Base-by-base conservation (phyloP, 805 yeast species). In the Ogataea pignaliae region DNA sequence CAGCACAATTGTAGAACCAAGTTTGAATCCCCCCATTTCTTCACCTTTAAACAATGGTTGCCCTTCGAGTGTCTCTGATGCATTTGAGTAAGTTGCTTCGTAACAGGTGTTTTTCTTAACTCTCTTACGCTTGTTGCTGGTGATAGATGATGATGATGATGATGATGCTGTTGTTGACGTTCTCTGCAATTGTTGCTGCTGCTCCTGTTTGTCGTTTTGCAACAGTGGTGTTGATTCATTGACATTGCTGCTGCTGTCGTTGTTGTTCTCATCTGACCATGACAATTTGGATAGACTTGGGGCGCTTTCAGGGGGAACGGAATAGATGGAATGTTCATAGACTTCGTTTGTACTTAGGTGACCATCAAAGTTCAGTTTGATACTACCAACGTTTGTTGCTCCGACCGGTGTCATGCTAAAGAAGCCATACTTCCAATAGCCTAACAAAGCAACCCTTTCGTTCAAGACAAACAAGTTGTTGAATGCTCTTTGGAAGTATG, bases 361-460 rank as follows among this genome's bases (percentile, higher is more conserved):
- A 66, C 84, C 83, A 66, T 93, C 99, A 58, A 93, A 93, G 60
- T 90, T 88, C 52, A 93, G 75, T 46, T 85, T 82, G 52, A 93
- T 93, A 56, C 95, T 85, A 6, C 99, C 99, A 29, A 93, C 99
- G 66, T 93, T 93, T 2, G 99, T 93, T 18, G 99, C 99, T 12
- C 99, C 99, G 11, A 93, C 99, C 0, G 99, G 97, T 1, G 96
- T 91, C 99, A 93, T 93, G 52, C 95, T 84, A 69, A 93, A 93
- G 57, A 93, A 93, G 0, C 99, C 99, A 62, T 93, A 77, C 61
- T 85, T 87, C 99, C 99, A 93, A 57, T 88, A 82, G 1, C 99
- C 99, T 44, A 93, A 74, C 40, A 93, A 68, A 0, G 99, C 95
- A 3, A 93, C 99, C 55, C 99, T 77, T 67, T 93, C 99, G 62